phyloP scores from a whole-genome alignment of 2,329 filamentous ascomycete species.

The Exserohilum rostratum region DNA sequence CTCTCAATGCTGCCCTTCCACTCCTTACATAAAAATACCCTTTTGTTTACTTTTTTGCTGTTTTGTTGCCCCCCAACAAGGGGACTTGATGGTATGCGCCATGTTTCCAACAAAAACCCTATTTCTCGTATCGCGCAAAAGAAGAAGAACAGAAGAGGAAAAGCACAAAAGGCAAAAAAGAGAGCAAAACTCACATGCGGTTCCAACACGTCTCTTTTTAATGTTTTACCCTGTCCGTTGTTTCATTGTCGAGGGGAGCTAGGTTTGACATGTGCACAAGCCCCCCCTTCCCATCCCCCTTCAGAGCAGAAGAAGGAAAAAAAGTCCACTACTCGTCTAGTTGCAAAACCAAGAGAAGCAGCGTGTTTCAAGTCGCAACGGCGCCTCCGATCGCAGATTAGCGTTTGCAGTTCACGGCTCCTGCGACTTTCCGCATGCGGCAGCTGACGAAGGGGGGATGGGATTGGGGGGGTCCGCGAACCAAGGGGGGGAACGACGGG shows the following conservation, averaged over 20 bases:
- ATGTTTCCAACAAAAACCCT: too few species aligned
- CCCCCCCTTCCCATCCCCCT: not conserved
- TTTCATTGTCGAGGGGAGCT: not conserved
- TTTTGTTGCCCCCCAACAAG: too few species aligned
- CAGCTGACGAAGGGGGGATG: not conserved
- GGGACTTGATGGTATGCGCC: too few species aligned
- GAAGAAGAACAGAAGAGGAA: too few species aligned
- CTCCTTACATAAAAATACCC: too few species aligned
- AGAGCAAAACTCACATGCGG: too few species aligned
- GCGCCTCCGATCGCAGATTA: constrained; percentile 2
- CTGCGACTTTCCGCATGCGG: constrained; percentile 4
- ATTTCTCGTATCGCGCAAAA: too few species aligned
- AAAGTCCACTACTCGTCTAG: not conserved
- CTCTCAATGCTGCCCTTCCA: too few species aligned
- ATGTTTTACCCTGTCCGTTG: not conserved
- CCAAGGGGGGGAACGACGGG: too few species aligned
- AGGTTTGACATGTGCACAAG: not conserved
- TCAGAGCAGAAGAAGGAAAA: not conserved
- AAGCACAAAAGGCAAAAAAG: too few species aligned
- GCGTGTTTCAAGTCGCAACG: constrained; percentile 14
- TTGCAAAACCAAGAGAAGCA: not conserved
- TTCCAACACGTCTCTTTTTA: not conserved
- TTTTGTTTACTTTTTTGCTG: too few species aligned
- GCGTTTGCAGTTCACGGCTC: not conserved
- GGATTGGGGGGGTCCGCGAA: not conserved